Evolutionary conservation across 306 rosid species (phyloP), one percentile per base, ranked within the genome.

Genomic region (Lablab purpureus): DNA sequence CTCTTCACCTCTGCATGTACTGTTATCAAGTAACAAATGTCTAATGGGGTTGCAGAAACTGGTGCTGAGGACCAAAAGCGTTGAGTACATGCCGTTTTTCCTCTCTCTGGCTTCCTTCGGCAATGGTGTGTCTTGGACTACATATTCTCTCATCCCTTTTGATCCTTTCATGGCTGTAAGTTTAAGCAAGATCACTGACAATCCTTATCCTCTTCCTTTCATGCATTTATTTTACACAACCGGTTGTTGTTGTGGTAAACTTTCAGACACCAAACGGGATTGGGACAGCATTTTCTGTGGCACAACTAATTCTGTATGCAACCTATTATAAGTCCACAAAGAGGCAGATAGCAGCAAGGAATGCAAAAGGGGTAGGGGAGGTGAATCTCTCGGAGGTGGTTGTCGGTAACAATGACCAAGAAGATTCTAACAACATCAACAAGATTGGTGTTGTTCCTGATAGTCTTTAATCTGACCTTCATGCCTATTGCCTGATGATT

Each of bases 211-310:
- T 32, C 32, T 12, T 59, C 36, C 32, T 56, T 23, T 19, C 56
- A n/a, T 51, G 54, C 9, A 1, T 46, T 32, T 32, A 7, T 32
- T 34, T 7, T 34, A 34, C 40, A 34, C 9, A 34, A 34, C 8
- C 40, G 8, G 40, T 34, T 34, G 40, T 34, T 34, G 9, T 34
- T 34, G 40, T 10, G 52, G 0, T 36, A 51, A 19, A 17, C 52
- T 67, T 32, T 72, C 90, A 94, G 98, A 81, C 89, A 81, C 96
- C 98, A 0, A 94, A 94, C 75, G 98, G 95, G 58, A 75, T 94
- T 49, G 98, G 98, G 1, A 71, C 90, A 50, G 2, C 87, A 34
- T 87, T 90, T 59, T 76, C 91, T 0, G 4, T 80, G 67, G 83
- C 85, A 47, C 98, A 94, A 65, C 87, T 94, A 60, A 28, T 89